phyloP scores from a whole-genome alignment of 345 rosid species.

The Populus pruinosa region DNA sequence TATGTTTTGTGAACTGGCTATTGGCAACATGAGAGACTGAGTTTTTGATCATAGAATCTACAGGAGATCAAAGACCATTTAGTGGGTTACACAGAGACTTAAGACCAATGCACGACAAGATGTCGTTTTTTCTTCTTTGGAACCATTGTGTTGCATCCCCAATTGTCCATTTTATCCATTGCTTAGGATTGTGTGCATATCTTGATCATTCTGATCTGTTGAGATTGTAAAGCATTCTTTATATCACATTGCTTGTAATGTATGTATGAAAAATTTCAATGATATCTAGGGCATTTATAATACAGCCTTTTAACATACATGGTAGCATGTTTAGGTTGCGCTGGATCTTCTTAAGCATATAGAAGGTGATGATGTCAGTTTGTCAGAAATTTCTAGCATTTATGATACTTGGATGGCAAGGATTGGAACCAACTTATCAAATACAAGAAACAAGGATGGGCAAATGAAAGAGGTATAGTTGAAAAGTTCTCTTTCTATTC shows the following conservation, averaged over 20 bases:
- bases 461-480: constrained; percentile 41
- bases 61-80: too few species aligned
- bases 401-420: constrained; percentile 72
- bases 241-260: neutral
- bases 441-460: constrained; percentile 15
- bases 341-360: constrained; percentile 55
- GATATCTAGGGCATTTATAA: neutral
- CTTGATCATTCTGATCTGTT: neutral
- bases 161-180: neutral
- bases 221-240: neutral
- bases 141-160: neutral
- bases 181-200: neutral
- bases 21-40: neutral
- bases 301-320: neutral
- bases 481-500: neutral
- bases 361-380: constrained; percentile 22
- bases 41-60: too few species aligned
- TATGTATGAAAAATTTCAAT: neutral
- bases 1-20: neutral
- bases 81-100: too few species aligned
- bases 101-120: neutral
- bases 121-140: too few species aligned
- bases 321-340: constrained; percentile 40
- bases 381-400: constrained; percentile 35
- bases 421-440: constrained; percentile 36